Conservation (phyloP, 202 grass and related monocot genomes). For the Brachypodium distachyon region DNA sequence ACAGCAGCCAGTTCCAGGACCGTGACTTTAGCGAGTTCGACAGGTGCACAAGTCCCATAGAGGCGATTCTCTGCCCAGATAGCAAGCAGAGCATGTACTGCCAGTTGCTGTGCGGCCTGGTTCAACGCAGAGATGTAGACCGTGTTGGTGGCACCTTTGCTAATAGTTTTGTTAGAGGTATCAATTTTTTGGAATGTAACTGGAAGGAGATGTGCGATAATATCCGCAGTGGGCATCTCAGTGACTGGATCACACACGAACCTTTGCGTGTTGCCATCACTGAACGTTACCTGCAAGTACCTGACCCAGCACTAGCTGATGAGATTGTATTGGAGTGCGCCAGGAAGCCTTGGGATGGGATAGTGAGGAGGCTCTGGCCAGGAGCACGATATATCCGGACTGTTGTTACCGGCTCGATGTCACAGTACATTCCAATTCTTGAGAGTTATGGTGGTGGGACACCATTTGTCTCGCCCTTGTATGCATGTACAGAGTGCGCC, state of each 20-base stretch:
- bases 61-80: slow-evolving; percentile 24
- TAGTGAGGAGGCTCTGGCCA: slow-evolving; percentile 27
- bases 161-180: slow-evolving; percentile 2
- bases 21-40: slow-evolving; percentile 6
- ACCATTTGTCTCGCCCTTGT: slow-evolving; percentile 14
- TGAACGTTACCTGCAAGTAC: not conserved
- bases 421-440: slow-evolving; percentile 26
- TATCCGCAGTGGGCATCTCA: slow-evolving; percentile 8
- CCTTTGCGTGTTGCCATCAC: not conserved
- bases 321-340: not conserved
- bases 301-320: slow-evolving; percentile 6
- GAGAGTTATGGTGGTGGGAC: slow-evolving; percentile 27
- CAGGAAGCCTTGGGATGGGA: slow-evolving; percentile 21
- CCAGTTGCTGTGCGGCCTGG: slow-evolving; percentile 35
- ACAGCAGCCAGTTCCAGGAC: slow-evolving; percentile 26
- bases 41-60: slow-evolving; percentile 28
- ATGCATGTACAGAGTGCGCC: slow-evolving; percentile 23
- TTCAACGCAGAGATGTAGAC: not conserved
- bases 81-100: slow-evolving; percentile 49
- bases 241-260: slow-evolving; percentile 22
- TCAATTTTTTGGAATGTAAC: slow-evolving; percentile 28
- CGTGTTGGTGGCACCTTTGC: slow-evolving; percentile 24
- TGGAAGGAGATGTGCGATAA: slow-evolving; percentile 42
- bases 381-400: slow-evolving; percentile 19
- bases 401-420: slow-evolving; percentile 33